These are phyloP conservation scores for Platanus orientalis DNA, from an alignment of 164 flowering plant genomes.

Conservation along the genomic window DNA sequence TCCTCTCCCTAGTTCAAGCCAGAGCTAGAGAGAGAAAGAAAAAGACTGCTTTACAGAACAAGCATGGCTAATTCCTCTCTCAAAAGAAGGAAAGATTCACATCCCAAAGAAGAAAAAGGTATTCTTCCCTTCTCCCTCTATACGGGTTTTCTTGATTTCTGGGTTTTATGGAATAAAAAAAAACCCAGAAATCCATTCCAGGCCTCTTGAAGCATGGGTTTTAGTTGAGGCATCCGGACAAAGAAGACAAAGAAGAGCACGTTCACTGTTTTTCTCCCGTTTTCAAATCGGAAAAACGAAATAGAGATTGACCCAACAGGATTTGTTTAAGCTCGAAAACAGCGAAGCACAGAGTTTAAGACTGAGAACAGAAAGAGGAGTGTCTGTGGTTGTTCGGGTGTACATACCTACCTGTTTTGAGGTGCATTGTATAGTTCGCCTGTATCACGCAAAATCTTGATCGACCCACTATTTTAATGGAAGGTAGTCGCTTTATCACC, in stretches of 20 bases:
- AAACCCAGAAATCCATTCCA: conserved; percentile 7
- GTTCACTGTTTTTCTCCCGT: conserved; percentile 22
- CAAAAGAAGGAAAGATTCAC: conserved; percentile 36
- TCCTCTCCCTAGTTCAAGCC: background rate
- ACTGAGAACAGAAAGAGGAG: background rate
- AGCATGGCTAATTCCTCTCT: conserved; percentile 28
- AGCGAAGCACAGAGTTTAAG: conserved; percentile 1
- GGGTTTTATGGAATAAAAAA: conserved; percentile 1
- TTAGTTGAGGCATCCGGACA: conserved; percentile 28
- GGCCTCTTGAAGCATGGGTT: conserved; percentile 20
- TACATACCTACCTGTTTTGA: conserved; percentile 13
- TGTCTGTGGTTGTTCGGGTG: background rate
- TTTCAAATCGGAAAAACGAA: conserved; percentile 1
- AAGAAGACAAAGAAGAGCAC: conserved; percentile 35
- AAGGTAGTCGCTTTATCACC: conserved; percentile 20
- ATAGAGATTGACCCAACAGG: conserved; percentile 9
- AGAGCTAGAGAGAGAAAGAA: conserved; percentile 9
- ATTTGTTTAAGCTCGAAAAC: conserved; percentile 14
- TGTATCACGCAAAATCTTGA: conserved; percentile 27
- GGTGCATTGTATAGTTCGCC: conserved; percentile 19
- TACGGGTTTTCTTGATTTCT: background rate
- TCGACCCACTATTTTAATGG: conserved; percentile 17
- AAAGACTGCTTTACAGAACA: conserved; percentile 10
- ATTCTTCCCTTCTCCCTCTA: conserved; percentile 7
- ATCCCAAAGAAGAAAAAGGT: conserved; percentile 22